Conservation (phyloP, 1,284 basidiomycete species). For the Tilletia setariae region DNA sequence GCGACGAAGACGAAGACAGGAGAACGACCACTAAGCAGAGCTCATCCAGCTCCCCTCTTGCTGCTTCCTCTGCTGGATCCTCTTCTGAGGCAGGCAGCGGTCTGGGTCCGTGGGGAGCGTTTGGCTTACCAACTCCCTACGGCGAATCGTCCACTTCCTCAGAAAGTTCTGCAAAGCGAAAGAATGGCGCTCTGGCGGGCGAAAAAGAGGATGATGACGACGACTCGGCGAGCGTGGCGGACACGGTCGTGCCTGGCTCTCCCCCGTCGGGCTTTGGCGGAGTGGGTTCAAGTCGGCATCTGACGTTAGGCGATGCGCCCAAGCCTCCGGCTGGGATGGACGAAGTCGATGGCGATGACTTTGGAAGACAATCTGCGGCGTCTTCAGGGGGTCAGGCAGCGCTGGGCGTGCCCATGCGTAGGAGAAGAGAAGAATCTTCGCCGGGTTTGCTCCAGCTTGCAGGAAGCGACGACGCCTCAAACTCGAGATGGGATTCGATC, state of each 20-base stretch:
- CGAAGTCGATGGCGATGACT: slow-evolving; percentile 21
- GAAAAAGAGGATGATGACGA: slow-evolving; percentile 32
- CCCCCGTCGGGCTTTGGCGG: neutral
- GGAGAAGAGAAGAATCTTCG: neutral
- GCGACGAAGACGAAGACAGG: neutral
- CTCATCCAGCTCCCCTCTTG: too few species aligned
- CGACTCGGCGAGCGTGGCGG: slow-evolving; percentile 45
- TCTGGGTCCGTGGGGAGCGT: too few species aligned
- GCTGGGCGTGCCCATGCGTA: neutral
- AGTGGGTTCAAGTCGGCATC: neutral
- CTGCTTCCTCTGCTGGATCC: too few species aligned
- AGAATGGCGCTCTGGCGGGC: slow-evolving; percentile 30
- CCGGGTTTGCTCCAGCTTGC: slow-evolving; percentile 2
- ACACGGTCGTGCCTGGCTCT: slow-evolving; percentile 37
- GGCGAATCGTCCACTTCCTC: neutral
- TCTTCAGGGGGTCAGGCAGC: neutral
- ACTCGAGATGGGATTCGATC: neutral
- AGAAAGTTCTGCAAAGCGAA: slow-evolving; percentile 50
- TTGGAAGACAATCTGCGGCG: neutral
- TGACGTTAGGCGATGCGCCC: slow-evolving; percentile 1
- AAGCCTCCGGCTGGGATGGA: slow-evolving; percentile 21
- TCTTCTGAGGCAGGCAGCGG: too few species aligned
- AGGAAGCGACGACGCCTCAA: neutral
- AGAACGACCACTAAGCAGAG: neutral
- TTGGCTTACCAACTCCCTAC: too few species aligned